phyloP scores from a whole-genome alignment of 805 yeast genomes.

The Wickerhamiella alocasiicola region DNA sequence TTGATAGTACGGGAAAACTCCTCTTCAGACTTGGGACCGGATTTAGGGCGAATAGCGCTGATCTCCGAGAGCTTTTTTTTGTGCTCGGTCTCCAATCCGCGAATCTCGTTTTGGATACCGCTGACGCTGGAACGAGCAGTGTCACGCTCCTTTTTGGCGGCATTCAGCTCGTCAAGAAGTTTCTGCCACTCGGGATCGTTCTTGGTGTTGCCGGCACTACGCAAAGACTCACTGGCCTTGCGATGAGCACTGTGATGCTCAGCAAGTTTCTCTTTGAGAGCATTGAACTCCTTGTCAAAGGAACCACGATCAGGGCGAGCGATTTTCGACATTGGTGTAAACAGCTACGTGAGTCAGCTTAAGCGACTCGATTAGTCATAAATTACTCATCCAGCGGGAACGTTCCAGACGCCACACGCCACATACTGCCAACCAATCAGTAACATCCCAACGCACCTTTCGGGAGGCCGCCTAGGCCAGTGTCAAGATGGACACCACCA shows the following conservation, averaged over 20 bases:
- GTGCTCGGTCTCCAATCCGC: slow-evolving; percentile 51
- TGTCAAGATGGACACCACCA: no score
- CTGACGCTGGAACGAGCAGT: slow-evolving; percentile 33
- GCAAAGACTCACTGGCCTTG: slow-evolving; percentile 21
- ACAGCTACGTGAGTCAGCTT: not conserved
- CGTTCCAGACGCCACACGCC: not conserved
- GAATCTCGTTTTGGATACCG: slow-evolving; percentile 54
- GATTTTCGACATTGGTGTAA: slow-evolving; percentile 2
- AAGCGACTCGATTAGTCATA: not conserved
- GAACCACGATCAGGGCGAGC: slow-evolving; percentile 23
- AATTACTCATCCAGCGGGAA: not conserved
- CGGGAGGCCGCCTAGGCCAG: no score
- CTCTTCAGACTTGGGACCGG: slow-evolving; percentile 39
- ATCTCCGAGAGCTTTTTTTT: slow-evolving; percentile 69
- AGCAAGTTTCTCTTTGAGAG: slow-evolving; percentile 22
- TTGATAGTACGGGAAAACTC: slow-evolving; percentile 27
- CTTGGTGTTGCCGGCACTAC: slow-evolving; percentile 16
- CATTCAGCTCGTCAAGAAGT: slow-evolving; percentile 38
- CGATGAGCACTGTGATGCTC: slow-evolving; percentile 21
- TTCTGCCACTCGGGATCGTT: slow-evolving; percentile 37
- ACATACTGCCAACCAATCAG: no score
- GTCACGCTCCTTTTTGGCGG: slow-evolving; percentile 36
- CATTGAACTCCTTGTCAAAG: slow-evolving; percentile 22
- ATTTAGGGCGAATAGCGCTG: slow-evolving; percentile 56
- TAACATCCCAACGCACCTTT: no score